A percentile compares a stretch with the other conserved stretches of the same genome.
Evolutionary conservation across 768 basidiomycete species (phyloP).

Genomic region (Termitomyces heimii): DNA sequence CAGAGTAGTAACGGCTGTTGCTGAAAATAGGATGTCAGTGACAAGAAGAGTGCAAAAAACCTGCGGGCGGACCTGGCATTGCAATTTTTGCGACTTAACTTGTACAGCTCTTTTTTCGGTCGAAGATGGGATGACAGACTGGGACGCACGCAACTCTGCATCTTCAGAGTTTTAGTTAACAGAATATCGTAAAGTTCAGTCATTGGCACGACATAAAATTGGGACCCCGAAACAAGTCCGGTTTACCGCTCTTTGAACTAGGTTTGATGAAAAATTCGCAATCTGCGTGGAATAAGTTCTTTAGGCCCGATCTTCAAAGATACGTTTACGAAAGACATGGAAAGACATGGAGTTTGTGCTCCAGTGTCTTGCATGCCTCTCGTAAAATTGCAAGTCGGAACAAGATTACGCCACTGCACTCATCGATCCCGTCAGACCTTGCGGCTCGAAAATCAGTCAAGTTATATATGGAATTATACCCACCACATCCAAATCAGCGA

Average conservation of each 20-base stretch:
- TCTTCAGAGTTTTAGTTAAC: conserved; percentile 5
- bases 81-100: background rate
- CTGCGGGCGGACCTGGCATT: conserved; percentile 15
- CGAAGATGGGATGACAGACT: conserved; percentile 1
- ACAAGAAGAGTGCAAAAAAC: background rate
- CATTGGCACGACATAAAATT: background rate
- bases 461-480: background rate
- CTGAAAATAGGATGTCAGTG: background rate
- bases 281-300: background rate
- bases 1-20: conserved; percentile 23
- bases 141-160: conserved; percentile 4
- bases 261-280: background rate
- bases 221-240: background rate
- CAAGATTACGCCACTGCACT: background rate
- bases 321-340: background rate
- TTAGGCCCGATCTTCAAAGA: background rate
- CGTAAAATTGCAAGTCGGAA: background rate
- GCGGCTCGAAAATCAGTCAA: background rate
- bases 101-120: conserved; percentile 8
- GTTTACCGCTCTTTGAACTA: background rate
- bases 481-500: background rate
- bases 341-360: background rate
- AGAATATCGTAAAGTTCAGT: conserved; percentile 3
- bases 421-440: background rate
- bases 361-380: background rate